Conservation (phyloP, 805 yeast genomes). For the Blastobotrys peoriensis region DNA sequence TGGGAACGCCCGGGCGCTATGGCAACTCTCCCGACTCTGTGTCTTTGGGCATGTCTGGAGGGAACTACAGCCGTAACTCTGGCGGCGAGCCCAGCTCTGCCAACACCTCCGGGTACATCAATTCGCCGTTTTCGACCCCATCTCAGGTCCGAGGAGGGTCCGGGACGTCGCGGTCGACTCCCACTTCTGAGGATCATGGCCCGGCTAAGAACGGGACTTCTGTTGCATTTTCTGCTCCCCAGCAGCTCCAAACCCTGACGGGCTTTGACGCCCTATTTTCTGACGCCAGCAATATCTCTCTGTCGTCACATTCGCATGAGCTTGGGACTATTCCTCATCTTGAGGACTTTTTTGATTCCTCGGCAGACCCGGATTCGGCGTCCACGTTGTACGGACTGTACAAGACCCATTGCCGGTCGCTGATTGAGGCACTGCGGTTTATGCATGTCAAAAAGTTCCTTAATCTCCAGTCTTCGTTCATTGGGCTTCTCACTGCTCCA, state of each 20-base stretch:
- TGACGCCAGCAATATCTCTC: constrained; percentile 13
- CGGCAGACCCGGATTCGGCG: constrained; percentile 50
- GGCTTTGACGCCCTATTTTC: constrained; percentile 1
- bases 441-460: constrained; percentile 61
- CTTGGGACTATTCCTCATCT: constrained; percentile 28
- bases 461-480: constrained; percentile 47
- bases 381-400: constrained; percentile 59
- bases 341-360: constrained; percentile 39
- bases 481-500: constrained; percentile 53
- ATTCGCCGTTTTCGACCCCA: background rate
- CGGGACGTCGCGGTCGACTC: background rate
- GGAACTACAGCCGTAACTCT: background rate
- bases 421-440: constrained; percentile 60
- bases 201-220: background rate
- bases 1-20: constrained; percentile 20
- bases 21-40: constrained; percentile 14
- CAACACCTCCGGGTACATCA: background rate
- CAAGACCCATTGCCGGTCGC: constrained; percentile 54
- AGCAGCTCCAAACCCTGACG: background rate
- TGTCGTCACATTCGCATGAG: constrained; percentile 7
- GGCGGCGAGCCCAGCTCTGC: background rate
- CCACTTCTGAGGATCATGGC: background rate
- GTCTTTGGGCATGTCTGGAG: background rate
- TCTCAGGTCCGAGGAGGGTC: background rate
- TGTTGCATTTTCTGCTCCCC: background rate